Conservation (phyloP, 2,329 filamentous ascomycete genomes). For the Exophiala spinifera region DNA sequence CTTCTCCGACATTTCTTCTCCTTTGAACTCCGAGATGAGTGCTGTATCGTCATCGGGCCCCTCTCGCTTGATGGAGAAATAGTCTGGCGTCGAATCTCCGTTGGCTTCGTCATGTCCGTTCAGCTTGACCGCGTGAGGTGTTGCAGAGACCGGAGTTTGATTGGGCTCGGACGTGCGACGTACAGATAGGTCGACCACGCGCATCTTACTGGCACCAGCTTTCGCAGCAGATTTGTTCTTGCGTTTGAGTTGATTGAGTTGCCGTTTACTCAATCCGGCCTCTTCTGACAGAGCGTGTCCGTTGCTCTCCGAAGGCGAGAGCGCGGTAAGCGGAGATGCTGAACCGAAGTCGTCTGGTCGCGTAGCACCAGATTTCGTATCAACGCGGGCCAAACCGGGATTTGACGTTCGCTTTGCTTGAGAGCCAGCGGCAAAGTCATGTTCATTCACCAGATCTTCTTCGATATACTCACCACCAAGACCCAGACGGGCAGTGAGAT, state of each 20-base stretch:
- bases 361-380: slow-evolving; percentile 44
- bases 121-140: slow-evolving; percentile 58
- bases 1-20: slow-evolving; percentile 74
- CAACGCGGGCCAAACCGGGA: slow-evolving; percentile 47
- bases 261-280: slow-evolving; percentile 77
- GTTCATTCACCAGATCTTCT: slow-evolving; percentile 71
- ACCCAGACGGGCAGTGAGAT: slow-evolving; percentile 74
- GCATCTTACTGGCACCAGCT: slow-evolving; percentile 82
- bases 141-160: slow-evolving; percentile 48
- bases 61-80: slow-evolving; percentile 81
- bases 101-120: slow-evolving; percentile 59
- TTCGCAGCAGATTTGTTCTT: slow-evolving; percentile 90
- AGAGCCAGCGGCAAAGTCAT: slow-evolving; percentile 55
- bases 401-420: slow-evolving; percentile 41
- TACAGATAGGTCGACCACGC: slow-evolving; percentile 81
- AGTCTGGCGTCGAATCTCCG: slow-evolving; percentile 68
- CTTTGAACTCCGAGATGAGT: slow-evolving; percentile 94
- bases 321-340: slow-evolving; percentile 38
- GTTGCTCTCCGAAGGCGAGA: slow-evolving; percentile 50
- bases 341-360: slow-evolving; percentile 46
- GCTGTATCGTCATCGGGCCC: slow-evolving; percentile 86
- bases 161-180: slow-evolving; percentile 61
- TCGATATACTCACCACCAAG: slow-evolving; percentile 80
- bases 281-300: slow-evolving; percentile 53
- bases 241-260: slow-evolving; percentile 89